A percentile compares a stretch with the other conserved stretches of the same genome.
These are phyloP conservation scores for Glonium stellatum DNA, from an alignment of 495 filamentous ascomycete species.

Conservation along the genomic window DNA sequence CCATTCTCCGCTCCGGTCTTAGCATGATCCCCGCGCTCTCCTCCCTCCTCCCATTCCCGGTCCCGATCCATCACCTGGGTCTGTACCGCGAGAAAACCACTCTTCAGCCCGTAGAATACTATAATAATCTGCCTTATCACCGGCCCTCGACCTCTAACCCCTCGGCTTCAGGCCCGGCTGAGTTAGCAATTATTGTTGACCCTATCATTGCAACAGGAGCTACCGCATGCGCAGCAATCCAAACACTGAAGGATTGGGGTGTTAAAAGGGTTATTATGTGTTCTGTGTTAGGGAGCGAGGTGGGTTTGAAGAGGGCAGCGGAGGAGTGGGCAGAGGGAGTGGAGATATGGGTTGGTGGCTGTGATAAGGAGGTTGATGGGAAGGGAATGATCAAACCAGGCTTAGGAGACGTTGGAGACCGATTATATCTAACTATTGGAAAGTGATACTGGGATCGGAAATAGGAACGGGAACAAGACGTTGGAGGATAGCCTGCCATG, in stretches of 20 bases:
- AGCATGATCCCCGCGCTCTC: constrained; percentile 86
- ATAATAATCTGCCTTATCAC: constrained; percentile 91
- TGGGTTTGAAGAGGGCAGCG: constrained; percentile 61
- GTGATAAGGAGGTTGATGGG: constrained; percentile 65
- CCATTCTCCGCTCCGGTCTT: constrained; percentile 82
- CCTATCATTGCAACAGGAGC: constrained; percentile 92
- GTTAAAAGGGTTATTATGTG: constrained; percentile 71
- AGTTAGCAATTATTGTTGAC: constrained; percentile 77
- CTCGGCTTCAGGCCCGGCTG: constrained; percentile 41
- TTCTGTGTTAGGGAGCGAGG: constrained; percentile 62
- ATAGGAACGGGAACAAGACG: neutral
- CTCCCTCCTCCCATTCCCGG: constrained; percentile 70
- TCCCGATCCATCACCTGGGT: constrained; percentile 87
- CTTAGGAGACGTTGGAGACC: constrained; percentile 84
- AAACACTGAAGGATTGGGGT: constrained; percentile 85
- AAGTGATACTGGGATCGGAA: constrained; percentile 47
- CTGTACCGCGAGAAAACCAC: constrained; percentile 82
- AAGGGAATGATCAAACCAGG: constrained; percentile 89
- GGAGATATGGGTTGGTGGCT: constrained; percentile 74
- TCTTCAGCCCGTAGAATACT: constrained; percentile 91
- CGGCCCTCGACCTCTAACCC: constrained; percentile 27
- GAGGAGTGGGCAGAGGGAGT: constrained; percentile 66
- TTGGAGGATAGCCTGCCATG: too few relatives aligned
- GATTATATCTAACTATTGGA: constrained; percentile 86
- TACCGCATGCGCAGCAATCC: constrained; percentile 81